Base-by-base conservation (phyloP, 2,329 filamentous ascomycete species). In the Graphiopsis chlorocephala region DNA sequence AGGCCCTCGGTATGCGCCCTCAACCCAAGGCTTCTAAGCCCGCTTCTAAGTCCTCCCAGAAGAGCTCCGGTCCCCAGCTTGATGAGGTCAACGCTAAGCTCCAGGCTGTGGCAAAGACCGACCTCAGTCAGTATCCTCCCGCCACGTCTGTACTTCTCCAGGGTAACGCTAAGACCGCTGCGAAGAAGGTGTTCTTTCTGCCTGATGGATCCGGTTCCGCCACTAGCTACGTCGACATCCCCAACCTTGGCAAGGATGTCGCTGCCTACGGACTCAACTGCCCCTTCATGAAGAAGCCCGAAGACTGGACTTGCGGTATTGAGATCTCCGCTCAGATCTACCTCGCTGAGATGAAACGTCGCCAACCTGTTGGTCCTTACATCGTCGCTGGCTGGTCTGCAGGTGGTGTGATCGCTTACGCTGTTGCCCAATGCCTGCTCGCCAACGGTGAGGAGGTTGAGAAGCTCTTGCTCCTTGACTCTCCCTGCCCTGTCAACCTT, bases 281-380 rank as follows among this genome's bases (percentile, higher is more conserved):
- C 57, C 88, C 88, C 4, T 91, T 88, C 79, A 88, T 90, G 86
- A 89, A 87, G 78, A 85, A 82, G 1, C 88, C 88, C 0, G 83
- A 87, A 65, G 84, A 88, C 71, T 90, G 85, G 78, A 83, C 82
- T 29, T 88, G 86, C 71, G 87, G 87, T 65, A 85, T 90, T 62
- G 85, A 88, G 70, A 86, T 86, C 28, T 86, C 89, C 73, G 85
- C 87, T 6, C 77, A 83, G 68, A 84, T 88, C 73, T 90, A 88
- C 76, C 84, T 90, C 45, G 79, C 82, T 4, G 89, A 92, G 77
- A 90, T 92, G 76, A 88, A 87, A 76, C 85, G 86, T 5, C 88
- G 89, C 59, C 89, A 92, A 76, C 86, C 89, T 3, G 72, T 80
- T 25, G 90, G 90, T 66, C 82, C 83, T 20, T 85, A 85, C 74